These are phyloP conservation scores for Rachicladosporium sp. DNA, from an alignment of 2,329 filamentous ascomycete species.

Conservation along the genomic window DNA sequence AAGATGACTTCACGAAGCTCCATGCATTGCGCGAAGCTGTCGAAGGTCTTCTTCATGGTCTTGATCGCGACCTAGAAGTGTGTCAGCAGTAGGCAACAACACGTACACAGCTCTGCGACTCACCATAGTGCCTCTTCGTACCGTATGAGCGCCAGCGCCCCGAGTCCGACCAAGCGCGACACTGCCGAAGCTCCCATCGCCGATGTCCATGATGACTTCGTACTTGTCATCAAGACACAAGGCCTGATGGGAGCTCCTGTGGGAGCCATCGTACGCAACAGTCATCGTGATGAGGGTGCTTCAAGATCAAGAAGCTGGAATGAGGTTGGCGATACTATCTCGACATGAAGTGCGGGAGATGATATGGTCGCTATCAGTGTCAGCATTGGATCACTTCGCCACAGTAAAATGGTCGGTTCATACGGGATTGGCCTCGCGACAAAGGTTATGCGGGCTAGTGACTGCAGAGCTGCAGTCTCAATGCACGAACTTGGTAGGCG, in stretches of 20 bases:
- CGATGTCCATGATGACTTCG: slow-evolving; percentile 94
- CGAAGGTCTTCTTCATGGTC: slow-evolving; percentile 99
- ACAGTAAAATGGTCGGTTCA: slow-evolving; percentile 2
- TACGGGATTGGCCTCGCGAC: background rate
- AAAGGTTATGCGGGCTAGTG: too few species aligned
- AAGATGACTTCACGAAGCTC: slow-evolving; percentile 97
- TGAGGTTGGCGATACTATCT: slow-evolving; percentile 2
- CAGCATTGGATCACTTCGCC: background rate
- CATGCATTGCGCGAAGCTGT: slow-evolving; percentile 77
- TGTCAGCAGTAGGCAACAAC: slow-evolving; percentile 4
- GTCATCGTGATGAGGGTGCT: slow-evolving; percentile 48
- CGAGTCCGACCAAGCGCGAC: slow-evolving; percentile 85
- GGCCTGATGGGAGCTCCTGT: slow-evolving; percentile 30
- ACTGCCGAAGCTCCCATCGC: slow-evolving; percentile 96
- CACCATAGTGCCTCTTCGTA: slow-evolving; percentile 85
- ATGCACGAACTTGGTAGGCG: slow-evolving; percentile 3
- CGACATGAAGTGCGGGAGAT: slow-evolving; percentile 2
- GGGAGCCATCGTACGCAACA: slow-evolving; percentile 49
- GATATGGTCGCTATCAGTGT: slow-evolving; percentile 5
- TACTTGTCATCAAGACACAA: slow-evolving; percentile 77
- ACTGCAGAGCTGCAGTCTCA: too few species aligned
- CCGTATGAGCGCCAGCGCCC: slow-evolving; percentile 76
- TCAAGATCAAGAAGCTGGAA: too few species aligned
- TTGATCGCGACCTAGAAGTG: slow-evolving; percentile 79
- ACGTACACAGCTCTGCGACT: slow-evolving; percentile 25